Base-by-base conservation (phyloP, 345 rosid genomes). In the Lumnitzera littorea region DNA sequence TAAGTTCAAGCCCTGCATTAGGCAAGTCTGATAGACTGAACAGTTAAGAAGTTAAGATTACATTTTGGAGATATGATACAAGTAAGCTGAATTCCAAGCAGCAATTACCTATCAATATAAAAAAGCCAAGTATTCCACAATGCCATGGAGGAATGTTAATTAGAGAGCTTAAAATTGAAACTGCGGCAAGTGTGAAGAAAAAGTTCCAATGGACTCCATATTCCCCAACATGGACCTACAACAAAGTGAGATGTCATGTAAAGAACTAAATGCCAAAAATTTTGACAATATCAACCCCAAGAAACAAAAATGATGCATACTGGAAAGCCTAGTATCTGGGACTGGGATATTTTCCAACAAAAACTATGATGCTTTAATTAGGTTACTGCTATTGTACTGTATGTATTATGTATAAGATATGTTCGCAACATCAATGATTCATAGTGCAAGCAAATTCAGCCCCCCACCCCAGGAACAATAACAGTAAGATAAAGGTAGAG, bases 131-230 rank as follows among this genome's bases (percentile, higher is more conserved):
- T 71, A 77, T 51, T 64, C 96, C 98, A 68, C 91, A 84, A 77
- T 87, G 81, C 62, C 77, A 72, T 4, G 90, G 82, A 16, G 80
- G 84, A 65, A 88, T 62, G 64, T 80, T 85, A 58, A 78, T 70
- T 54, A 75, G 55, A 56, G 90, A 86, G 56, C 95, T 77, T 55
- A 85, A 81, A 50, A 89, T 70, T 56, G 91, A 77, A 60, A 90
- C 88, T 54, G 82, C 86, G 46, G 96, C 97, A 53, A 90, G 91
- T 3, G 97, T 87, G 80, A 89, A 90, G 74, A 92, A 94, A 87
- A 90, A 94, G 69, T 90, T 87, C 96, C 99, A 86, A 61, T 94
- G 97, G 31, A 86, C 81, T 72, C 97, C 95, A 65, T 90, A 88
- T 74, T 94, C 97, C 15, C 85, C 91, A 23, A 74, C 75, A 64